Base-by-base conservation (phyloP, 768 basidiomycete genomes). In the Tylopilus felleus region DNA sequence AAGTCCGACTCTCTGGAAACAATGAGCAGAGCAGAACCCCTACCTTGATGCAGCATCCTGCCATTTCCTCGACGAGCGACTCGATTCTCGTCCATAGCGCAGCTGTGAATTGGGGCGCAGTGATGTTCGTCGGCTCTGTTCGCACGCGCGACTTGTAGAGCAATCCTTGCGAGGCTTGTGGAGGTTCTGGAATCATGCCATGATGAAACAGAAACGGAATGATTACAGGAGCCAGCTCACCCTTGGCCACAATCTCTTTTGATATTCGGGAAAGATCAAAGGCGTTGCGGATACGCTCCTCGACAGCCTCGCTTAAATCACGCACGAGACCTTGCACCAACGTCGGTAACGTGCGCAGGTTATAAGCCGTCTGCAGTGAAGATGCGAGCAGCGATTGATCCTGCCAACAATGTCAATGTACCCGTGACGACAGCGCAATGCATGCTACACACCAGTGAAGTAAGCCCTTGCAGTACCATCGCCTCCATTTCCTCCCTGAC, bases 311-410 rank as follows among this genome's bases (percentile, higher is more conserved):
- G 19, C 86, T 90, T 8, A 98, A 74, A 67, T 96, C 92, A 6
- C 73, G 71, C 17, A 97, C 74, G 2, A 98, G 80, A 48, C 82
- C 81, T 53, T 87, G 83, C 5, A 98, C 90, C 7, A 98, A 80
- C 23, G 83, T 80, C 0, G 96, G 90, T 12, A 99, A 77, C 16
- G 90, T 81, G 27, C 88, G 80, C 14, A 99, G 81, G 66, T 98
- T 99, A 71, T 93, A 90, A 5, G 96, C 94, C 1, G 93, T 98
- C 76, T 98, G 97, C 13, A 99, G 78, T 0, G 96, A 93, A 1
- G 93, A 94, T 0, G 95, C 93, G 1, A 99, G 79, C 17, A 96
- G 72, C 2, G 93, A 84, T 72, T 92, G 93, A 64, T 98, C 90
- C 94, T 97, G 22, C 42, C 58, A 36, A 51, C 17, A 19, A 19